Conservation (phyloP, 352 stramenopile genomes). For the Sclerospora graminicola region DNA sequence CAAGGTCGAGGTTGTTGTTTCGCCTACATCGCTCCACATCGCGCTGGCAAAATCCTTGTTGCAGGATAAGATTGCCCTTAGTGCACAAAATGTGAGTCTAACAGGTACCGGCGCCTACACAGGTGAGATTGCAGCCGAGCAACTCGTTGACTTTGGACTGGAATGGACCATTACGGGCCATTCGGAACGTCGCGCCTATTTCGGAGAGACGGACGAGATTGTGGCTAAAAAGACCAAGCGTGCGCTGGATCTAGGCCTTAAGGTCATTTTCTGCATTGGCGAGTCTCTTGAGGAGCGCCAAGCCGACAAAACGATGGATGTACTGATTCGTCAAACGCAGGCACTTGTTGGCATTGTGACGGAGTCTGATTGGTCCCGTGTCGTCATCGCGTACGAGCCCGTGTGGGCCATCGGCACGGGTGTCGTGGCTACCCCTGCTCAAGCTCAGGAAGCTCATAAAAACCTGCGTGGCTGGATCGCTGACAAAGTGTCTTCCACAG, state of each 20-base stretch:
- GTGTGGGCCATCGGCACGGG: conserved; percentile 95
- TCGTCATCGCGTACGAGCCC: conserved; percentile 93
- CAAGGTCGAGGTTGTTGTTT: conserved; percentile 66
- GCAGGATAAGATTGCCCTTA: conserved; percentile 59
- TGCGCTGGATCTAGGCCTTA: conserved; percentile 72
- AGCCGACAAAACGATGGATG: conserved; percentile 74
- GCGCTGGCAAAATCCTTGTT: conserved; percentile 32
- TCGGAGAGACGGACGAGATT: conserved; percentile 81
- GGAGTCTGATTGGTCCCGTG: conserved; percentile 45
- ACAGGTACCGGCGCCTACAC: conserved; percentile 89
- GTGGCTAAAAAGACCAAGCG: conserved; percentile 87
- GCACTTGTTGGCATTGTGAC: conserved; percentile 75
- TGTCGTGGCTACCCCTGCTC: conserved; percentile 86
- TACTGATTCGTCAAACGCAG: conserved; percentile 91
- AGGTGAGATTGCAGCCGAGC: conserved; percentile 82
- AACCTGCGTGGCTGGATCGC: conserved; percentile 61
- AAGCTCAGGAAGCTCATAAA: conserved; percentile 86
- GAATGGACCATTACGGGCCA: conserved; percentile 74
- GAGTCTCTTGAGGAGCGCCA: conserved; percentile 86
- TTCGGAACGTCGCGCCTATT: conserved; percentile 80
- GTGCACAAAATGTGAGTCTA: conserved; percentile 75
- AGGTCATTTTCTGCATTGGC: conserved; percentile 92
- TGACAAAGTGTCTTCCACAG: conserved; percentile 33
- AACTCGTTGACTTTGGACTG: conserved; percentile 71
- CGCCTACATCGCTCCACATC: conserved; percentile 55